A percentile compares a stretch with the other conserved stretches of the same genome.
Evolutionary conservation across 148 eudicot species (phyloP).

Genomic region (Arbutus unedo): DNA sequence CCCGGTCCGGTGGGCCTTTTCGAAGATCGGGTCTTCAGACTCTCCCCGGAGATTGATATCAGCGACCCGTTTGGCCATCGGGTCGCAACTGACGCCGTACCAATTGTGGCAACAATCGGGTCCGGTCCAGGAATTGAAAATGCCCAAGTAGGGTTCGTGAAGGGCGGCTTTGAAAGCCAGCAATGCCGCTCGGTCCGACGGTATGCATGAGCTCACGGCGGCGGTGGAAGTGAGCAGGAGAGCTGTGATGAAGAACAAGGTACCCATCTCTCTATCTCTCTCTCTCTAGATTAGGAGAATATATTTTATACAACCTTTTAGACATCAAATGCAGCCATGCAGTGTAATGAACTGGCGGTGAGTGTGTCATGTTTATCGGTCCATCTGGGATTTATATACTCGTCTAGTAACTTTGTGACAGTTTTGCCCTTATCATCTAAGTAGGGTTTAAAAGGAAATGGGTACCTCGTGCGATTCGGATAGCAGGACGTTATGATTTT

Average conservation of each 20-base stretch:
- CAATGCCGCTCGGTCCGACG: slow-evolving; percentile 79
- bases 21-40: slow-evolving; percentile 81
- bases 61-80: slow-evolving; percentile 49
- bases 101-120: slow-evolving; percentile 70
- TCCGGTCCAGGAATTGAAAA: slow-evolving; percentile 82
- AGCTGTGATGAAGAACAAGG: slow-evolving; percentile 20
- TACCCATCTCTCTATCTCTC: slow-evolving; percentile 13
- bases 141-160: slow-evolving; percentile 65
- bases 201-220: slow-evolving; percentile 48
- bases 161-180: slow-evolving; percentile 57
- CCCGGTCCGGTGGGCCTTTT: no score
- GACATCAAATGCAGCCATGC: neutral
- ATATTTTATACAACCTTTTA: neutral
- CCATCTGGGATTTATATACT: neutral
- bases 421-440: neutral
- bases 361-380: neutral
- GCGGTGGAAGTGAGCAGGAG: slow-evolving; percentile 30
- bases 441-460: no score
- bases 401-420: neutral
- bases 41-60: slow-evolving; percentile 82
- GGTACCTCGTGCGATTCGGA: no score
- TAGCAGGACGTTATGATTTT: no score
- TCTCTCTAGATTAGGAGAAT: neutral
- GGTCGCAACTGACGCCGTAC: slow-evolving; percentile 86
- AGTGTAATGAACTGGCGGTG: neutral